Conservation (phyloP, 768 basidiomycete genomes). For the Psilocybe tampanensis region DNA sequence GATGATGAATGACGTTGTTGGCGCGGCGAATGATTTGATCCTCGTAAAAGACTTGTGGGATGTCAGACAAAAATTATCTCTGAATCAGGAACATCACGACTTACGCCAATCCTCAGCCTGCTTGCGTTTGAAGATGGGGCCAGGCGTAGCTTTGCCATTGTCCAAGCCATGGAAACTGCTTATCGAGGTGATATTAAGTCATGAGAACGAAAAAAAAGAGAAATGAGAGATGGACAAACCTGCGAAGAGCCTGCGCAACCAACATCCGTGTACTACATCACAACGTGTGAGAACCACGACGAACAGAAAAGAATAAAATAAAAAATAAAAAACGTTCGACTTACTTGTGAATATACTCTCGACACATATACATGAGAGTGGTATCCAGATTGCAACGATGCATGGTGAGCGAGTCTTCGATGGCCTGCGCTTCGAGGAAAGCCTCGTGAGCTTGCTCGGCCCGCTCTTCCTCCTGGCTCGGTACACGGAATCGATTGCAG, state of each 20-base stretch:
- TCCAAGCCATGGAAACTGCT: constrained; percentile 52
- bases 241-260: constrained; percentile 63
- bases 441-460: constrained; percentile 62
- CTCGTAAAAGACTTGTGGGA: constrained; percentile 64
- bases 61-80: not conserved
- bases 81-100: constrained; percentile 28
- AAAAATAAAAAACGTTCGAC: constrained; percentile 28
- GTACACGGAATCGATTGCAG: constrained; percentile 45
- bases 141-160: constrained; percentile 33
- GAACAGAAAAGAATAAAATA: constrained; percentile 10
- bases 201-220: not conserved
- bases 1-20: constrained; percentile 52
- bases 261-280: constrained; percentile 58
- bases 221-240: constrained; percentile 46
- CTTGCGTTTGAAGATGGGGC: constrained; percentile 65
- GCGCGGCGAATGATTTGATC: constrained; percentile 65
- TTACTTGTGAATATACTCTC: constrained; percentile 78
- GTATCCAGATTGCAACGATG: constrained; percentile 77
- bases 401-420: constrained; percentile 67
- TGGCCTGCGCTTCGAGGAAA: constrained; percentile 65
- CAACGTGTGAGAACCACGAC: constrained; percentile 3
- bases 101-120: constrained; percentile 81
- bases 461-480: constrained; percentile 48
- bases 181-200: not conserved
- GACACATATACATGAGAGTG: constrained; percentile 62